Evolutionary conservation across 352 stramenopile genomes (phyloP).

Genomic region (Phytopythium montanum): DNA sequence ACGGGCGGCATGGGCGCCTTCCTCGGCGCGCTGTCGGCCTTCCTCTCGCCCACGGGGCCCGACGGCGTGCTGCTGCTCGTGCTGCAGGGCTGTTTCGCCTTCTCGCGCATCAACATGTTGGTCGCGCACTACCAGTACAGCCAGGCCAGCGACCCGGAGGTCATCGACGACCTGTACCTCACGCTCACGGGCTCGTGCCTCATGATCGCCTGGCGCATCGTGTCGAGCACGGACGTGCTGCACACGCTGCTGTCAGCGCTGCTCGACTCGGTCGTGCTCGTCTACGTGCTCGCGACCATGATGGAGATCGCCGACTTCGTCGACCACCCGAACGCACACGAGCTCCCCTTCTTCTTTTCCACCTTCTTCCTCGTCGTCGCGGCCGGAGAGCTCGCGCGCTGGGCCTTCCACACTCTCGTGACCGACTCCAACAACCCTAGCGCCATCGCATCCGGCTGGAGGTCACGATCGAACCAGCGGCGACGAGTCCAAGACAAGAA

Average conservation of each 20-base stretch:
- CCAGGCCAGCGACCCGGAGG: constrained; percentile 29
- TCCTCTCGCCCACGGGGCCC: constrained; percentile 29
- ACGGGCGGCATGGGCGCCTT: constrained; percentile 23
- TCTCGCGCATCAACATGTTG: constrained; percentile 59
- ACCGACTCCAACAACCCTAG: neutral
- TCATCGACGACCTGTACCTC: constrained; percentile 64
- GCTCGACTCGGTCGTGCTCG: constrained; percentile 49
- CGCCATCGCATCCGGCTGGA: neutral
- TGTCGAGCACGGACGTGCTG: constrained; percentile 50
- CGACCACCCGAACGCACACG: constrained; percentile 31
- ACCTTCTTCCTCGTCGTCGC: constrained; percentile 49
- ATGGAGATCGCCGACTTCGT: constrained; percentile 60
- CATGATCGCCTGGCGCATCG: constrained; percentile 54
- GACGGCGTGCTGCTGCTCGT: constrained; percentile 44
- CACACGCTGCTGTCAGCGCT: constrained; percentile 48
- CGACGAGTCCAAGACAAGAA: too few species aligned
- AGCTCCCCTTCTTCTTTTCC: constrained; percentile 30
- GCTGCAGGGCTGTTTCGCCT: constrained; percentile 47
- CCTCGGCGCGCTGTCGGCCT: constrained; percentile 30
- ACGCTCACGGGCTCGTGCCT: constrained; percentile 37
- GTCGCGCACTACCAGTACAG: constrained; percentile 39
- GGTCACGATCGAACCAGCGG: neutral
- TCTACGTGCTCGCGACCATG: constrained; percentile 57
- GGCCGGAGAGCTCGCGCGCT: constrained; percentile 28
- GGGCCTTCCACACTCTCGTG: constrained; percentile 16